Conservation (phyloP, 441 rosid genomes). For the Aleurites moluccanus region DNA sequence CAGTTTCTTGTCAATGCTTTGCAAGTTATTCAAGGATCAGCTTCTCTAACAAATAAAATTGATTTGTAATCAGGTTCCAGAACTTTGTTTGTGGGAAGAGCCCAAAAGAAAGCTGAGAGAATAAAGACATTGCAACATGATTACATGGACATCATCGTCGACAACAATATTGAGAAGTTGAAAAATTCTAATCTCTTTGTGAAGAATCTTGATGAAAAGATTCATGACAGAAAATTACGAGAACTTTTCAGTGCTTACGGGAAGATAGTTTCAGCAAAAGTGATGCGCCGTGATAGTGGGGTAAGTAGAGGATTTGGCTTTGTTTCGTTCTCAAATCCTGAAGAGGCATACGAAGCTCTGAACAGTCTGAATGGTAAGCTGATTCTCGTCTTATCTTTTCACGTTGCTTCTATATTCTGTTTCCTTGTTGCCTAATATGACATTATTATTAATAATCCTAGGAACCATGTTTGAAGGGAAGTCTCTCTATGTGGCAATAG, state of each 20-base stretch:
- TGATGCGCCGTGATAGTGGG: slow-evolving; percentile 50
- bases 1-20: neutral
- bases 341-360: slow-evolving; percentile 50
- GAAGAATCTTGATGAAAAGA: slow-evolving; percentile 46
- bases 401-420: slow-evolving; percentile 9
- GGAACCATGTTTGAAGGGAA: slow-evolving; percentile 45
- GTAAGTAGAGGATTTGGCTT: slow-evolving; percentile 69
- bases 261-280: slow-evolving; percentile 48
- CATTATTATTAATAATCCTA: slow-evolving; percentile 22
- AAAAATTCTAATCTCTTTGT: slow-evolving; percentile 56
- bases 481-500: slow-evolving; percentile 57
- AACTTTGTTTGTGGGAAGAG: slow-evolving; percentile 60
- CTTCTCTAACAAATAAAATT: slow-evolving; percentile 6
- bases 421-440: slow-evolving; percentile 12
- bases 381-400: neutral
- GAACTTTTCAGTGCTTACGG: slow-evolving; percentile 52
- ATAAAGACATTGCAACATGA: slow-evolving; percentile 38
- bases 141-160: slow-evolving; percentile 30
- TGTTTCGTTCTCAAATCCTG: slow-evolving; percentile 58
- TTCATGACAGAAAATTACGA: slow-evolving; percentile 45
- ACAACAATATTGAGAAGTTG: slow-evolving; percentile 20
- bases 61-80: slow-evolving; percentile 47
- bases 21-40: neutral
- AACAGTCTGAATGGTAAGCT: slow-evolving; percentile 45
- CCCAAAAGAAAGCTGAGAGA: slow-evolving; percentile 64